These are phyloP conservation scores for Didymella keratinophila DNA, from an alignment of 2,329 filamentous ascomycete genomes.

Conservation along the genomic window DNA sequence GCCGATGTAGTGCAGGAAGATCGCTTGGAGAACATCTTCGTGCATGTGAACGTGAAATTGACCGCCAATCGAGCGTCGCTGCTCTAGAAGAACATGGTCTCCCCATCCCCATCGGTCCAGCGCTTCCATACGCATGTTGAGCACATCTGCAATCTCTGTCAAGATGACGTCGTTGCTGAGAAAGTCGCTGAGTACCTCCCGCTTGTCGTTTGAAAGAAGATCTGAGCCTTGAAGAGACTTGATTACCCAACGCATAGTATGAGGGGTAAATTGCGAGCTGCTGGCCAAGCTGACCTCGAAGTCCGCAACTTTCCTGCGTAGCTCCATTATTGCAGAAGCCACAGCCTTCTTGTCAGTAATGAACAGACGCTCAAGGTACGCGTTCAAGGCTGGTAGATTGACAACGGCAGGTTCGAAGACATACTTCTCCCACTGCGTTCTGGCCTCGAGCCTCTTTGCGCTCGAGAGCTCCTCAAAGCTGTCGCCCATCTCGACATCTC, in stretches of 20 bases:
- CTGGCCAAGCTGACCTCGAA: constrained; percentile 35
- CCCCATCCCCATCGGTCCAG: constrained; percentile 44
- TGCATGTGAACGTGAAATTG: constrained; percentile 41
- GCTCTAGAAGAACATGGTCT: constrained; percentile 38
- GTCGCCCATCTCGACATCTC: constrained; percentile 37
- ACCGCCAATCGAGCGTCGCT: constrained; percentile 42
- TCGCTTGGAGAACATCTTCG: constrained; percentile 43
- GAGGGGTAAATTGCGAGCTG: constrained; percentile 43
- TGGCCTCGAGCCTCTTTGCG: constrained; percentile 41
- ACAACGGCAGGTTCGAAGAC: constrained; percentile 42
- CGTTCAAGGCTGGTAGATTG: constrained; percentile 29
- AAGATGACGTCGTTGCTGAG: constrained; percentile 43
- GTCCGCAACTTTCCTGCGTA: constrained; percentile 29
- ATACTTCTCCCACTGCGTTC: constrained; percentile 41
- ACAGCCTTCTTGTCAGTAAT: constrained; percentile 28
- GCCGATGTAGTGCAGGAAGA: constrained; percentile 46
- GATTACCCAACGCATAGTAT: constrained; percentile 53
- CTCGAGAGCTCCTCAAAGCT: constrained; percentile 44
- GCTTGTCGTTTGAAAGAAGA: constrained; percentile 53
- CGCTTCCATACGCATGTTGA: constrained; percentile 42
- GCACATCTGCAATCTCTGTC: constrained; percentile 42
- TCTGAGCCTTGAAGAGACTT: constrained; percentile 56
- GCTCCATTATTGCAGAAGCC: constrained; percentile 23
- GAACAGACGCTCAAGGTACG: constrained; percentile 39
- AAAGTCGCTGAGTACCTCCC: constrained; percentile 46